These are phyloP conservation scores for Triglochin maritima DNA, from an alignment of 106 monocot species.

Conservation along the genomic window DNA sequence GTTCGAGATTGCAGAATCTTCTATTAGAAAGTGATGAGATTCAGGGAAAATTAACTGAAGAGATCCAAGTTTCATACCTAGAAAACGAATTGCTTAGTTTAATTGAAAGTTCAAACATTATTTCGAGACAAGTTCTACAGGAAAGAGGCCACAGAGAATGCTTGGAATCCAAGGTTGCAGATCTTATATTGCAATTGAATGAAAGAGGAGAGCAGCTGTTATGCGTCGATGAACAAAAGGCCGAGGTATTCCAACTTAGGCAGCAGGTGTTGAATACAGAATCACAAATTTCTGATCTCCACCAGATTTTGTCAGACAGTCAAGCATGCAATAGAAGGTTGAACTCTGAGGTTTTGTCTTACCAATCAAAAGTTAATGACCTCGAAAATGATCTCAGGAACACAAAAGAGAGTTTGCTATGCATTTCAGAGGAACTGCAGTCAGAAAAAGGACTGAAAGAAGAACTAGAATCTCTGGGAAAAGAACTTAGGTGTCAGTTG, in stretches of 20 bases:
- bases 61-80: conserved; percentile 31
- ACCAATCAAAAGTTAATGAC: conserved; percentile 6
- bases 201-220: conserved; percentile 39
- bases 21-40: conserved; percentile 20
- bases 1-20: conserved; percentile 8
- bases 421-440: conserved; percentile 3
- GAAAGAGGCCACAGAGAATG: conserved; percentile 30
- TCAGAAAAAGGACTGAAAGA: conserved; percentile 7
- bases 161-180: conserved; percentile 37
- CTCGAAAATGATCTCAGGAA: conserved; percentile 9
- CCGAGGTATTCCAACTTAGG: conserved; percentile 36
- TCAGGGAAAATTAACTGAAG: conserved; percentile 19
- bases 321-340: conserved; percentile 2
- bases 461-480: conserved; percentile 2
- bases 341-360: conserved; percentile 2
- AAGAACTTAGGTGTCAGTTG: conserved; percentile 14
- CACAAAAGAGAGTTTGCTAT: conserved; percentile 9
- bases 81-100: conserved; percentile 45
- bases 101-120: conserved; percentile 25
- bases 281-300: conserved; percentile 32
- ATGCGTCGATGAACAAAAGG: conserved; percentile 40
- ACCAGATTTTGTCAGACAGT: conserved; percentile 21
- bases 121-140: conserved; percentile 21
- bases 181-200: conserved; percentile 45
- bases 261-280: conserved; percentile 40